Evolutionary conservation across 75 land plant species (phyloP).

Genomic region (Selaginella tamariscina): DNA sequence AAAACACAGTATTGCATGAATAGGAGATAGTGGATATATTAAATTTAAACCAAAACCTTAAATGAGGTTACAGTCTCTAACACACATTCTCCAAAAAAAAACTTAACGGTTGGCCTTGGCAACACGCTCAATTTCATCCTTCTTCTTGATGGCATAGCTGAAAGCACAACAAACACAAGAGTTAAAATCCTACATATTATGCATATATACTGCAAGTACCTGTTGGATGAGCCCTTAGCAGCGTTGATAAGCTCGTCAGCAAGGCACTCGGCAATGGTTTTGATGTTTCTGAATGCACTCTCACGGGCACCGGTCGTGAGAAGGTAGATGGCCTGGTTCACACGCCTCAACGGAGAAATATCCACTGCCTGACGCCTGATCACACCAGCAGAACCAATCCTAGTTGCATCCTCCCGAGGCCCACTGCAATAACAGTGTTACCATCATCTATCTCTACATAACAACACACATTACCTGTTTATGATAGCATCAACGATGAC

Average conservation of each 20-base stretch:
- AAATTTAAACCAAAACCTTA: too few species aligned
- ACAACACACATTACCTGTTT: too few species aligned
- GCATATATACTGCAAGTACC: constrained; percentile 13
- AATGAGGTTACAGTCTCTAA: too few species aligned
- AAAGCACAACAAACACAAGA: neutral
- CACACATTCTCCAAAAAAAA: too few species aligned
- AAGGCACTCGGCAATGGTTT: constrained; percentile 32
- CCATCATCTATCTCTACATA: constrained; percentile 28
- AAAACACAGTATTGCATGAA: too few species aligned
- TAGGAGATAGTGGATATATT: too few species aligned
- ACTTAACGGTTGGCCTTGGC: constrained; percentile 75
- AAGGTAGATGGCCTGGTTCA: constrained; percentile 33
- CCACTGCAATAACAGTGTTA: constrained; percentile 40
- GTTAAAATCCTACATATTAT: too few species aligned
- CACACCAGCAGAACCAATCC: constrained; percentile 78
- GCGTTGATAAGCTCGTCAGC: constrained; percentile 43
- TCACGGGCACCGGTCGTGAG: constrained; percentile 36
- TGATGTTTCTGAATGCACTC: constrained; percentile 29
- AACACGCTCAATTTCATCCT: constrained; percentile 67
- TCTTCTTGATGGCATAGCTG: constrained; percentile 74
- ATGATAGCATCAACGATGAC: constrained; percentile 71
- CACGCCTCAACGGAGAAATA: constrained; percentile 58
- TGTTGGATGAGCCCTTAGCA: constrained; percentile 51
- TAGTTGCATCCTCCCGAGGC: constrained; percentile 62
- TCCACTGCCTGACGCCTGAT: constrained; percentile 77